phyloP scores from a whole-genome alignment of 2,329 filamentous ascomycete genomes.

The Aureobasidium sp. region DNA sequence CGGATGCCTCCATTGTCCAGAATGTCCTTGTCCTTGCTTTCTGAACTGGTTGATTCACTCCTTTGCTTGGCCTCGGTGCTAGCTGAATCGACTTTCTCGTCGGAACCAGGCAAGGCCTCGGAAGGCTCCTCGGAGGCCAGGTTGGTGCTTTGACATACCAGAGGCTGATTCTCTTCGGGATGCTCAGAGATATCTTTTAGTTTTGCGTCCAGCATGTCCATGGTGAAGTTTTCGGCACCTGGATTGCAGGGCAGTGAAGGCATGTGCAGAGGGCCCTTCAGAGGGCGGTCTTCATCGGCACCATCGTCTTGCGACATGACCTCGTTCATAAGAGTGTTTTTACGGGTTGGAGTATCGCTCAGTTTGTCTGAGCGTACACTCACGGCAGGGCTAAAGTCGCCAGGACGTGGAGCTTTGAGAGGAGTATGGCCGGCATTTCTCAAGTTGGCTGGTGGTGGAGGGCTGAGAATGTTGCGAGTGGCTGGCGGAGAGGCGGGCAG shows the following conservation, averaged over 20 bases:
- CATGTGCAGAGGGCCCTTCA: slow-evolving; percentile 31
- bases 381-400: slow-evolving; percentile 22
- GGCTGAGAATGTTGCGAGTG: slow-evolving; percentile 23
- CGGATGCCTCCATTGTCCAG: slow-evolving; percentile 27
- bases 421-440: slow-evolving; percentile 30
- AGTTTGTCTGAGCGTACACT: slow-evolving; percentile 23
- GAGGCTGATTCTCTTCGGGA: slow-evolving; percentile 27
- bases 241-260: slow-evolving; percentile 30
- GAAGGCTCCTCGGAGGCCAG: background rate
- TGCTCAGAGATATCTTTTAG: slow-evolving; percentile 29
- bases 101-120: background rate
- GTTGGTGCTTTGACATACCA: slow-evolving; percentile 21
- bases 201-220: slow-evolving; percentile 27
- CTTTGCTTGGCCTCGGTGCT: background rate
- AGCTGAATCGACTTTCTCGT: slow-evolving; percentile 12
- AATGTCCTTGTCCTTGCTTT: background rate
- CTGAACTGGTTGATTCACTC: background rate
- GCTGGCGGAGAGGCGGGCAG: slow-evolving; percentile 24
- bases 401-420: slow-evolving; percentile 23
- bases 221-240: slow-evolving; percentile 29
- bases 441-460: slow-evolving; percentile 26
- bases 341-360: slow-evolving; percentile 31
- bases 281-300: slow-evolving; percentile 26
- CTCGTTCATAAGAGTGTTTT: slow-evolving; percentile 30
- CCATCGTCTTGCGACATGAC: slow-evolving; percentile 22